Percentiles rank a stretch among this genome's conserved stretches.
These are phyloP conservation scores for Suhomyces kunorum DNA, from an alignment of 1,139 yeast species.

Conservation along the genomic window DNA sequence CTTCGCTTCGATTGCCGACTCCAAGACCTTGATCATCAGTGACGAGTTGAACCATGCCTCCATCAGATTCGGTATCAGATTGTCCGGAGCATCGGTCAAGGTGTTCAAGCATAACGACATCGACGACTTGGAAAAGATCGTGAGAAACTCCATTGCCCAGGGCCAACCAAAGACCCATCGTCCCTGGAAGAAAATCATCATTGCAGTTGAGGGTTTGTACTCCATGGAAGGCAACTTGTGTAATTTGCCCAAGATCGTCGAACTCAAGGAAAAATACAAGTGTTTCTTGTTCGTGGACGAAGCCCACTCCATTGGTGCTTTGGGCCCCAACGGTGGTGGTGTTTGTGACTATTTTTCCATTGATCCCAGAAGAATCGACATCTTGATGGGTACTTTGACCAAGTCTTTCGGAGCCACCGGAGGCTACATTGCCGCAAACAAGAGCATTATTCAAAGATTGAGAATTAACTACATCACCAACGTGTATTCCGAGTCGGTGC, in stretches of 20 bases:
- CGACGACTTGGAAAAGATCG: slow-evolving; percentile 72
- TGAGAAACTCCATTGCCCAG: slow-evolving; percentile 87
- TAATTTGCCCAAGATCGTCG: slow-evolving; percentile 76
- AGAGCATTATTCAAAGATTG: slow-evolving; percentile 67
- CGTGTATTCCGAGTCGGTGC: slow-evolving; percentile 77
- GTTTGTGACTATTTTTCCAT: slow-evolving; percentile 90
- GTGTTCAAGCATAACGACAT: slow-evolving; percentile 92
- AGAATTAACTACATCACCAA: slow-evolving; percentile 74
- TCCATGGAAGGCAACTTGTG: slow-evolving; percentile 98
- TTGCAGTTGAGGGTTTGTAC: slow-evolving; percentile 93
- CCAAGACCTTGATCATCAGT: slow-evolving; percentile 85
- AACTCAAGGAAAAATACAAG: slow-evolving; percentile 80
- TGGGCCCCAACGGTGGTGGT: slow-evolving; percentile 93
- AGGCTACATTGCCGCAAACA: slow-evolving; percentile 84
- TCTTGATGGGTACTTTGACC: slow-evolving; percentile 96
- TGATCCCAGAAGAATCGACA: slow-evolving; percentile 72
- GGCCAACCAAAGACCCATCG: slow-evolving; percentile 97
- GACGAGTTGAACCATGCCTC: slow-evolving; percentile 97
- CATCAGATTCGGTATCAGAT: slow-evolving; percentile 89
- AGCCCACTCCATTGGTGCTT: slow-evolving; percentile 97
- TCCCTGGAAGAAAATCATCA: slow-evolving; percentile 93
- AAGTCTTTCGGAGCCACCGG: slow-evolving; percentile 99
- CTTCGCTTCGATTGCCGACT: slow-evolving; percentile 80
- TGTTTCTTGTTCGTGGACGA: slow-evolving; percentile 92
- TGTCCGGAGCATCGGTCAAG: slow-evolving; percentile 91